phyloP scores from a whole-genome alignment of 2,329 filamentous ascomycete species.

The Penicillium brasilianum region DNA sequence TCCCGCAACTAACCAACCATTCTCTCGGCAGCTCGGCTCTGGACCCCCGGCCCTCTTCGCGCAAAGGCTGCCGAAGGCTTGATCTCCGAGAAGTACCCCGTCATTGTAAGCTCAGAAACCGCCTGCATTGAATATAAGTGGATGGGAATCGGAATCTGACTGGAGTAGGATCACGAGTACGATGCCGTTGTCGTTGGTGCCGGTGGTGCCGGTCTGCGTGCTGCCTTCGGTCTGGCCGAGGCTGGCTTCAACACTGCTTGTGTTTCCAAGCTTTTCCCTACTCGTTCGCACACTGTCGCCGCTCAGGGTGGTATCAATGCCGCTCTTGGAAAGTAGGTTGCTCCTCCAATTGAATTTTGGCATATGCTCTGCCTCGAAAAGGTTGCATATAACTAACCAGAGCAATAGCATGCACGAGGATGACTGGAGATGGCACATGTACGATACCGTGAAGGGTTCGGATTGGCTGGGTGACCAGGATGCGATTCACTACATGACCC shows the following conservation, averaged over 20 bases:
- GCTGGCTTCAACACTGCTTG: conserved; percentile 69
- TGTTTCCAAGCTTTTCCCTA: conserved; percentile 68
- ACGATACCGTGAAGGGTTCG: conserved; percentile 96
- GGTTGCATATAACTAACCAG: conserved; percentile 26
- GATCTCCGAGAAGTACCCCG: conserved; percentile 87
- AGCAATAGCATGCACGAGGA: conserved; percentile 88
- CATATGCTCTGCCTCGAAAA: conserved; percentile 11
- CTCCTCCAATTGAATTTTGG: not conserved
- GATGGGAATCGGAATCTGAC: conserved; percentile 26
- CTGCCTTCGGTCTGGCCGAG: conserved; percentile 67
- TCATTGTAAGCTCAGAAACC: conserved; percentile 71
- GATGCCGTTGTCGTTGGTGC: conserved; percentile 86
- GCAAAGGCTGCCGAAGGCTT: conserved; percentile 92
- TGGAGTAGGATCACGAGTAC: conserved; percentile 86
- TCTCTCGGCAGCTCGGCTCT: conserved; percentile 71
- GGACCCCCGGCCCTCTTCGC: conserved; percentile 81
- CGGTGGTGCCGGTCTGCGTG: conserved; percentile 67
- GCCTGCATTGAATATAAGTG: not conserved
- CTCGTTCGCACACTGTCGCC: conserved; percentile 68
- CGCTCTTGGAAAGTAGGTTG: conserved; percentile 50
- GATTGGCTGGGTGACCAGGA: conserved; percentile 98
- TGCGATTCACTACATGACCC: conserved; percentile 98
- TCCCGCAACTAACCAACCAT: conserved; percentile 32
- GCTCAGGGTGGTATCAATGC: conserved; percentile 68
- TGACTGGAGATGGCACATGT: conserved; percentile 99